These are phyloP conservation scores for Euryodendron excelsum DNA, from an alignment of 148 eudicot genomes.

Conservation along the genomic window DNA sequence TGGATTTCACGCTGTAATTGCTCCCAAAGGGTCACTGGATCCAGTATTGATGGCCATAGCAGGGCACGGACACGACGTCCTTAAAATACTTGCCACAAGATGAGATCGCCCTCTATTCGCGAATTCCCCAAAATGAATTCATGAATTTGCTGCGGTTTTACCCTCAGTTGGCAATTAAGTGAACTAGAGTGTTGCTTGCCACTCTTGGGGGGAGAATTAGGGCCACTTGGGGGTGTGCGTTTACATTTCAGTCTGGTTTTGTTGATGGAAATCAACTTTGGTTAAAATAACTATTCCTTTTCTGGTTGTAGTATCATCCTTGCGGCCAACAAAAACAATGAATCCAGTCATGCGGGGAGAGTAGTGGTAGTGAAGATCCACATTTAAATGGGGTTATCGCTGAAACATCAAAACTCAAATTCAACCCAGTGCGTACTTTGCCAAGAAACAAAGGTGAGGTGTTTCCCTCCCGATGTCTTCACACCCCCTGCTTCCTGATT, in stretches of 20 bases:
- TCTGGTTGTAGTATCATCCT: background rate
- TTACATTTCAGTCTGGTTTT: background rate
- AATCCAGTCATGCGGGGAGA: background rate
- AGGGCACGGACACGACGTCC: no score
- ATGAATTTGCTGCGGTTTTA: no score
- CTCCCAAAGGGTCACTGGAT: background rate
- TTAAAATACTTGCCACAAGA: no score
- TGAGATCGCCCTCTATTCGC: no score
- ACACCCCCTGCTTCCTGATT: background rate
- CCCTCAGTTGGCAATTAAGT: background rate
- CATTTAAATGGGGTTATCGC: background rate
- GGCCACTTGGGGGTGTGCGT: background rate
- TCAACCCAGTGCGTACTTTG: background rate
- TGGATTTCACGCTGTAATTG: background rate
- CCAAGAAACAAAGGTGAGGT: background rate
- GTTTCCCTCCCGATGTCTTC: background rate
- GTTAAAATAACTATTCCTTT: background rate
- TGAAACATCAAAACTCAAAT: background rate
- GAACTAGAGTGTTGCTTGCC: background rate
- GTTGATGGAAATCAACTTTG: background rate
- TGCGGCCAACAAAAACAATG: background rate
- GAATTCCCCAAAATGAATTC: no score
- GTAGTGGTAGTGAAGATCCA: background rate
- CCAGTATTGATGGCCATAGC: background rate
- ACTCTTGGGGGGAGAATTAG: background rate